Base-by-base conservation (phyloP, 495 filamentous ascomycete species). In the Neurospora sp. region DNA sequence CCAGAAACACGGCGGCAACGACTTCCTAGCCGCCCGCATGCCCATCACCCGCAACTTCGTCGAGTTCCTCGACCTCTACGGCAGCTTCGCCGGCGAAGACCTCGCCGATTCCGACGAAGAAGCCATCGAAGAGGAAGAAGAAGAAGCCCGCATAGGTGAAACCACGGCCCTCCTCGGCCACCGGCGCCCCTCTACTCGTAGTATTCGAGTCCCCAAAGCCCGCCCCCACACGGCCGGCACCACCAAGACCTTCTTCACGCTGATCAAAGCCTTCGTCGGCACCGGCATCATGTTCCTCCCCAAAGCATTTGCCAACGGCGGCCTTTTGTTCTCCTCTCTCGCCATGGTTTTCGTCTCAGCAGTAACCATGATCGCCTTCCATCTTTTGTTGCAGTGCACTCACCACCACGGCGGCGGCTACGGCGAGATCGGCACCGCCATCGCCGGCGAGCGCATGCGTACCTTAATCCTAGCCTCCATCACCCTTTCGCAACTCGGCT, bases 251-350 rank as follows among this genome's bases (percentile, higher is more conserved):
- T 92, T 92, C 79, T 91, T 92, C 76, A 91, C 89, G 4, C 78
- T 91, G 35, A 73, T 91, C 22, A 91, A 91, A 74, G 88, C 89
- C 3, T 91, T 91, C 73, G 80, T 91, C 69, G 89, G 89, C 22
- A 91, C 89, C 1, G 89, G 89, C 27, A 89, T 91, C 78, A 89
- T 91, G 87, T 91, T 91, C 75, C 79, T 91, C 22, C 89, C 89
- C 12, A 90, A 89, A 73, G 89, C 89, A 2, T 91, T 91, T 77
- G 84, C 84, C 74, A 91, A 91, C 74, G 89, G 89, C 31, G 89
- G 89, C 22, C 82, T 91, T n/a, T 78, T 91, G 16, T 91, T 91
- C 76, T 90, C 88, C 0, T 87, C 85, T 0, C 76, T 91, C 42
- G 85, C 88, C 9, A 86, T 91, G 76, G 72, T 90, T 18, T 79